phyloP scores from a whole-genome alignment of 2,329 filamentous ascomycete species.

The Penicillium rolfsii region DNA sequence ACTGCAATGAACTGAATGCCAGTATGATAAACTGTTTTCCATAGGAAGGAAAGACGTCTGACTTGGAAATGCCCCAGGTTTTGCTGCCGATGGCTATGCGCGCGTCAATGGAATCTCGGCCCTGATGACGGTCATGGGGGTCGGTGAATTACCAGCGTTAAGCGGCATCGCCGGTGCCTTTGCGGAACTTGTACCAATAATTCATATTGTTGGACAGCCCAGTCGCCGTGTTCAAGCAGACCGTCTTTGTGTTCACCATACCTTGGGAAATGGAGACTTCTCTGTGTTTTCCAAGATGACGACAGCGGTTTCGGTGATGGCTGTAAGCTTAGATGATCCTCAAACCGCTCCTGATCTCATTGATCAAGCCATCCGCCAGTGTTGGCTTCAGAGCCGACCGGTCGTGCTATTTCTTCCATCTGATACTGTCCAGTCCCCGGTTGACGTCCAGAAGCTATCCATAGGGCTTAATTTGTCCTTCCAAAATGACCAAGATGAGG shows the following conservation, averaged over 20 bases:
- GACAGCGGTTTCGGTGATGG: too few species aligned
- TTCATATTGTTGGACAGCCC: slow-evolving; percentile 61
- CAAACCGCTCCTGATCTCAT: too few species aligned
- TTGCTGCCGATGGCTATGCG: slow-evolving; percentile 75
- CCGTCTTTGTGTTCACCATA: slow-evolving; percentile 59
- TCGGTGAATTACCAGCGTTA: slow-evolving; percentile 65
- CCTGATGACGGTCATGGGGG: slow-evolving; percentile 72
- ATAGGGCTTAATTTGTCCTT: too few species aligned
- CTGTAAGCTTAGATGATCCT: too few species aligned
- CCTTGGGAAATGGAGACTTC: slow-evolving; percentile 70
- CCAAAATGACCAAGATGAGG: too few species aligned
- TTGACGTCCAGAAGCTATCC: too few species aligned
- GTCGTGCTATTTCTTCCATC: too few species aligned
- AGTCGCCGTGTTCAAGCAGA: slow-evolving; percentile 45
- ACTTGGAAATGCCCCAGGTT: slow-evolving; percentile 48
- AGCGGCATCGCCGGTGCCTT: slow-evolving; percentile 73
- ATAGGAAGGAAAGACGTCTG: neutral
- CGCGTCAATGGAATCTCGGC: slow-evolving; percentile 69
- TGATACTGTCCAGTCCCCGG: too few species aligned
- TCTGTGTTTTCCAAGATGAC: neutral
- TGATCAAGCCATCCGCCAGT: too few species aligned
- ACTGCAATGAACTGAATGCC: slow-evolving; percentile 61
- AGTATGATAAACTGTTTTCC: slow-evolving; percentile 34
- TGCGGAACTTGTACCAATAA: slow-evolving; percentile 69
- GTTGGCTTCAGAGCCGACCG: too few species aligned